Evolutionary conservation across 208 protist genomes (phyloP).

Genomic region (Balamuthia mandrillaris): DNA sequence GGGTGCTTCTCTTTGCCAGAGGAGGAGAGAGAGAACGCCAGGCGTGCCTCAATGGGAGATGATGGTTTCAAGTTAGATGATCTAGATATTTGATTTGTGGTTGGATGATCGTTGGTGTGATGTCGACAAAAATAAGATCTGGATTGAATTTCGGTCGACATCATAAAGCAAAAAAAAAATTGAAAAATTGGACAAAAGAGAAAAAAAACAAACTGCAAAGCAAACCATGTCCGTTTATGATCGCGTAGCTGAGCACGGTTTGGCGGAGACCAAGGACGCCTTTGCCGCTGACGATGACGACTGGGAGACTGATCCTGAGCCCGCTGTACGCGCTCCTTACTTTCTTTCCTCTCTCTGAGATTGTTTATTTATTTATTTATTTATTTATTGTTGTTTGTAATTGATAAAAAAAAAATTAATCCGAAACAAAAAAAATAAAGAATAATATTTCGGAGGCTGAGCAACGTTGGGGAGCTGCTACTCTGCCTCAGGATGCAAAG

Average conservation of each 20-base stretch:
- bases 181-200: too few species aligned
- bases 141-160: too few species aligned
- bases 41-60: too few species aligned
- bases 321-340: neutral
- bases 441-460: neutral
- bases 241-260: neutral
- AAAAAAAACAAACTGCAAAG: too few species aligned
- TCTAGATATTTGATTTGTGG: too few species aligned
- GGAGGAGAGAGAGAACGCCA: too few species aligned
- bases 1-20: too few species aligned
- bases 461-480: slow-evolving; percentile 10
- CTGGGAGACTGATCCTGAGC: slow-evolving; percentile 22
- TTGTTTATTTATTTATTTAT: neutral
- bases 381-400: neutral
- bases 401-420: neutral
- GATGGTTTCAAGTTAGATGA: too few species aligned
- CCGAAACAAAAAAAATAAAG: neutral
- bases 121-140: too few species aligned
- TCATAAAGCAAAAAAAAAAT: too few species aligned
- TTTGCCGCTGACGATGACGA: neutral
- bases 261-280: neutral
- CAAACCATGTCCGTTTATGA: neutral
- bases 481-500: slow-evolving; percentile 13
- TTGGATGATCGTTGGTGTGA: too few species aligned
- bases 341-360: neutral